These are phyloP conservation scores for Phytophthora rubi DNA, from an alignment of 352 stramenopile species.

Conservation along the genomic window DNA sequence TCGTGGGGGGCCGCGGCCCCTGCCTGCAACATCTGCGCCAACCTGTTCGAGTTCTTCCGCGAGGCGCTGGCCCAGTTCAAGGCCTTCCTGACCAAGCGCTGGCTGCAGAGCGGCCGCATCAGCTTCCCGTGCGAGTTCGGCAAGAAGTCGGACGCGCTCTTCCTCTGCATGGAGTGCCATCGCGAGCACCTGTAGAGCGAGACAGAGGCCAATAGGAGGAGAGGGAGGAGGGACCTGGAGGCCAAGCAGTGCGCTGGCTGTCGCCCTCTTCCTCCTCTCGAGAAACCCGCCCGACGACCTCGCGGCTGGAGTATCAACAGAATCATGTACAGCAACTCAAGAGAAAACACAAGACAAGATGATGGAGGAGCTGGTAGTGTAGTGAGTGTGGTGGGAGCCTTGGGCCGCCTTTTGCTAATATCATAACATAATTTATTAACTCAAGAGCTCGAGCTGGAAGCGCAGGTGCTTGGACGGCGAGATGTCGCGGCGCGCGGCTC, in stretches of 20 bases:
- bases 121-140: conserved; percentile 81
- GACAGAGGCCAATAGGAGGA: neutral
- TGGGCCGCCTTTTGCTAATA: conserved; percentile 36
- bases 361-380: too few species aligned
- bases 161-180: conserved; percentile 88
- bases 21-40: conserved; percentile 63
- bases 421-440: conserved; percentile 43
- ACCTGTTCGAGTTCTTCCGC: conserved; percentile 71
- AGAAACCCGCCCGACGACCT: conserved; percentile 1
- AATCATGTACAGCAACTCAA: conserved; percentile 26
- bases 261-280: conserved; percentile 6
- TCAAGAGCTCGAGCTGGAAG: conserved; percentile 9
- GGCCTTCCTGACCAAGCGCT: conserved; percentile 64
- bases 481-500: conserved; percentile 18
- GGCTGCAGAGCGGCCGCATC: conserved; percentile 62
- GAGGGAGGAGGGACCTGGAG: neutral
- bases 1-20: conserved; percentile 29
- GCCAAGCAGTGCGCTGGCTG: conserved; percentile 33
- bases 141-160: conserved; percentile 78
- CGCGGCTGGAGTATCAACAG: conserved; percentile 17
- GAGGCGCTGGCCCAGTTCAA: conserved; percentile 71
- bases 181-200: conserved; percentile 65
- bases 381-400: conserved; percentile 5
- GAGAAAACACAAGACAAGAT: neutral
- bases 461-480: conserved; percentile 15